These are phyloP conservation scores for Taxillus chinensis DNA, from an alignment of 164 flowering plant genomes.

Conservation along the genomic window DNA sequence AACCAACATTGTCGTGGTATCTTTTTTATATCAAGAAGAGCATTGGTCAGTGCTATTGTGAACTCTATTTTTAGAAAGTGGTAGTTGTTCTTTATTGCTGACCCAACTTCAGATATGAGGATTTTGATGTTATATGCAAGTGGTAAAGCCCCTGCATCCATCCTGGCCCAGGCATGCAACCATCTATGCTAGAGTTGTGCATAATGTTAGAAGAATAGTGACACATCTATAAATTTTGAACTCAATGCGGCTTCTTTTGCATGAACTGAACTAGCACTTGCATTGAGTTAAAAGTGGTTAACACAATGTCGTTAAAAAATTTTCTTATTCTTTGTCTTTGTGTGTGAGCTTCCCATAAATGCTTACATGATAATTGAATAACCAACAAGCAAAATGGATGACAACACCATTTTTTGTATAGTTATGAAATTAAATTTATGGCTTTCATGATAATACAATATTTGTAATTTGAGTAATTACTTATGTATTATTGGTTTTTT, in stretches of 20 bases:
- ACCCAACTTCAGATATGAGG: slow-evolving; percentile 37
- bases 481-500: too few relatives aligned
- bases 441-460: too few relatives aligned
- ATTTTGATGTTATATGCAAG: slow-evolving; percentile 63
- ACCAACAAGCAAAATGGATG: too few relatives aligned
- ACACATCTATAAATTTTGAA: slow-evolving; percentile 47
- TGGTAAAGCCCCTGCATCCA: slow-evolving; percentile 53
- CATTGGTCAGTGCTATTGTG: slow-evolving; percentile 79
- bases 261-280: slow-evolving; percentile 90
- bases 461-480: too few relatives aligned
- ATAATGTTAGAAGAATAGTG: slow-evolving; percentile 48
- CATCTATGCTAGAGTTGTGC: slow-evolving; percentile 52
- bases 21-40: slow-evolving; percentile 80
- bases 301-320: too few relatives aligned
- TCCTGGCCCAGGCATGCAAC: slow-evolving; percentile 33
- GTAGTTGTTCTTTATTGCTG: slow-evolving; percentile 22
- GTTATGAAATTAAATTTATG: too few relatives aligned
- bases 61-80: slow-evolving; percentile 84
- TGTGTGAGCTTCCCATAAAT: too few relatives aligned
- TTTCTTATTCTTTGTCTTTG: too few relatives aligned
- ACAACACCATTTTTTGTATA: too few relatives aligned
- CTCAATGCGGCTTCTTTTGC: slow-evolving; percentile 76
- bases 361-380: too few relatives aligned
- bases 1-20: slow-evolving; percentile 90
- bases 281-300: too few relatives aligned